Conservation (phyloP, 257 asterid genomes). For the Jaltomata sinuosa region DNA sequence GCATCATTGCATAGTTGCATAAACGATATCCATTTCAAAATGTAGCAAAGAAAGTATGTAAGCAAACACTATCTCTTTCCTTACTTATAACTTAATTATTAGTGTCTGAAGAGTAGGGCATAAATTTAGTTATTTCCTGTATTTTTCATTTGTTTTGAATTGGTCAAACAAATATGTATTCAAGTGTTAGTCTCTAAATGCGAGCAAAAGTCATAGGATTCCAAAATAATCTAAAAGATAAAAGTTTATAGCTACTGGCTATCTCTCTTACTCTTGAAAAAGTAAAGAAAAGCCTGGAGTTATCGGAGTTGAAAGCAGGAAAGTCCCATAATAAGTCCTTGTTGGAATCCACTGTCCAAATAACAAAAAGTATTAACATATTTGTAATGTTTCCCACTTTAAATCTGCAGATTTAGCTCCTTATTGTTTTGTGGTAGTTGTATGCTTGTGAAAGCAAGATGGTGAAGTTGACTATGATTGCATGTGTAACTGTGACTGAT, state of each 20-base stretch:
- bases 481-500: constrained; percentile 96
- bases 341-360: not conserved
- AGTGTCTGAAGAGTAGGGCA: not conserved
- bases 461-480: constrained; percentile 96
- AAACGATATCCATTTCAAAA: no score
- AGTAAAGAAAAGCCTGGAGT: not conserved
- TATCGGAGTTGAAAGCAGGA: not conserved
- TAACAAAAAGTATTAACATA: not conserved
- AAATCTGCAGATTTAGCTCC: not conserved
- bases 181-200: not conserved
- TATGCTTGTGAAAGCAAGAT: constrained; percentile 31
- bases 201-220: not conserved
- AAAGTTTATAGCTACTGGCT: not conserved
- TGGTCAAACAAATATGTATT: not conserved
- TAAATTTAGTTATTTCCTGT: not conserved
- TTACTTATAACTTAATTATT: no score
- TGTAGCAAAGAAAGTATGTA: no score
- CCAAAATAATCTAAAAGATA: not conserved
- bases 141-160: not conserved
- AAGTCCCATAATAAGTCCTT: not conserved
- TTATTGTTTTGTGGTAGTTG: not conserved
- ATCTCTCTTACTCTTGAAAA: not conserved
- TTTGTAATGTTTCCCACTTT: not conserved
- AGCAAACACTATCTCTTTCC: no score
- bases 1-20: no score